Evolutionary conservation across 495 filamentous ascomycete species (phyloP).

Genomic region (Thermochaetoides thermophila): DNA sequence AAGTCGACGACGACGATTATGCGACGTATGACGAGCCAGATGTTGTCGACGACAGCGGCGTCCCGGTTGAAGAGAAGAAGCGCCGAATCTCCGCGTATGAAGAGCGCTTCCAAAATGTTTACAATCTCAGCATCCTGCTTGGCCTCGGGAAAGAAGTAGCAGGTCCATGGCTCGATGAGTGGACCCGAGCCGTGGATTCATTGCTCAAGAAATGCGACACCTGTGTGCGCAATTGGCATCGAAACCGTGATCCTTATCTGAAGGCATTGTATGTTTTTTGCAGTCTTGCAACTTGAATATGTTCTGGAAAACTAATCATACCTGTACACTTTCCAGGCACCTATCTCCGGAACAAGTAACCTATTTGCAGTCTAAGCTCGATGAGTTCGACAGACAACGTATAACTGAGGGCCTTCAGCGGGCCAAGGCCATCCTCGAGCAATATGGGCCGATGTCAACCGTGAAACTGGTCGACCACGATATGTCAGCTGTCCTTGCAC

Average conservation of each 20-base stretch:
- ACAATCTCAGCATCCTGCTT: slow-evolving; percentile 52
- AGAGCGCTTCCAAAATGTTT: slow-evolving; percentile 38
- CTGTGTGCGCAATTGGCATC: slow-evolving; percentile 72
- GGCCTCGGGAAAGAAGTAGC: slow-evolving; percentile 50
- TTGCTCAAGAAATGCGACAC: slow-evolving; percentile 55
- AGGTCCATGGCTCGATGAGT: slow-evolving; percentile 40
- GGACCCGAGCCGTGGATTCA: slow-evolving; percentile 31
- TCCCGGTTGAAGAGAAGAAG: slow-evolving; percentile 22
- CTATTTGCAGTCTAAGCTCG: slow-evolving; percentile 29
- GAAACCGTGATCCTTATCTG: slow-evolving; percentile 23
- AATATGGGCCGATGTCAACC: slow-evolving; percentile 19
- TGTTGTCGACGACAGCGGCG: slow-evolving; percentile 17
- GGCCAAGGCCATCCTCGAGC: slow-evolving; percentile 24
- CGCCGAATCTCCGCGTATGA: slow-evolving; percentile 33
- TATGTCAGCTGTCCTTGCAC: slow-evolving; percentile 26
- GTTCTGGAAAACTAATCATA: no score
- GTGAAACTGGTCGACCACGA: slow-evolving; percentile 18
- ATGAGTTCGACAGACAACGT: slow-evolving; percentile 24
- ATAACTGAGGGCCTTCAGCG: slow-evolving; percentile 22
- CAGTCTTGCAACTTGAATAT: no score
- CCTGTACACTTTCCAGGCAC: slow-evolving; percentile 8
- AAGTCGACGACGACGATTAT: slow-evolving; percentile 25
- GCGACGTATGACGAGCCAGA: slow-evolving; percentile 40
- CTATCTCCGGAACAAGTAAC: slow-evolving; percentile 18
- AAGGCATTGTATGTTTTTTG: slow-evolving; percentile 29